Conservation (phyloP, 441 rosid genomes). For the Eutrema salsugineum region DNA sequence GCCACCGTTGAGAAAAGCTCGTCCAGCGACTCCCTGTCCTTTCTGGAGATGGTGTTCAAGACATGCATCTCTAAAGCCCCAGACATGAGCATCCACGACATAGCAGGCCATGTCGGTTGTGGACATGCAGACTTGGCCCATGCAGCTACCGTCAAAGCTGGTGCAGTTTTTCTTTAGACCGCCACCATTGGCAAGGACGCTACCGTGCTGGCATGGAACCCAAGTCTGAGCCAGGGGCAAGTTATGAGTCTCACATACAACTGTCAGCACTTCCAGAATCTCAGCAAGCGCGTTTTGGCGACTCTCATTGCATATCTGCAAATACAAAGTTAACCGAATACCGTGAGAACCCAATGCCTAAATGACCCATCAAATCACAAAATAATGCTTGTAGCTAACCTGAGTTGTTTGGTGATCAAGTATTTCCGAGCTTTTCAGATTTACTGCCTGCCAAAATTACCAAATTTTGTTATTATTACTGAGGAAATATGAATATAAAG, state of each 20-base stretch:
- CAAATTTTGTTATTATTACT: constrained; percentile 25
- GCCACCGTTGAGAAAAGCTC: constrained; percentile 69
- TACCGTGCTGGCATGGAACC: constrained; percentile 91
- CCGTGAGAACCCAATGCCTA: constrained; percentile 21
- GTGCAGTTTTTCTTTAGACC: constrained; percentile 84
- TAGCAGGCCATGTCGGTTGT: constrained; percentile 81
- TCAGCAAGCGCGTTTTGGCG: constrained; percentile 91
- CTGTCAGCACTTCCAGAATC: constrained; percentile 79
- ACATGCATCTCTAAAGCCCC: constrained; percentile 92
- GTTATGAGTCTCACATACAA: constrained; percentile 78
- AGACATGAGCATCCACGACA: constrained; percentile 79
- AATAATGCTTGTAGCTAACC: constrained; percentile 42
- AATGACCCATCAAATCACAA: background rate
- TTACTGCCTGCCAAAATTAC: constrained; percentile 74
- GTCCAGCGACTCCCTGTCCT: constrained; percentile 92
- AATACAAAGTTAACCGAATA: constrained; percentile 23
- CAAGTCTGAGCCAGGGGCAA: constrained; percentile 94
- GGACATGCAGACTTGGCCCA: constrained; percentile 91
- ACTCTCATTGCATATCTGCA: constrained; percentile 86
- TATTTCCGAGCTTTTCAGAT: constrained; percentile 80
- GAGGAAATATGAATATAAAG: background rate
- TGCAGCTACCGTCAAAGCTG: constrained; percentile 85
- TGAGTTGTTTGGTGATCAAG: constrained; percentile 67
- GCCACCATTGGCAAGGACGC: constrained; percentile 78
- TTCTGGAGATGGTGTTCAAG: constrained; percentile 89